Base-by-base conservation (phyloP, 352 stramenopile genomes). In the Phytopythium aichiense region DNA sequence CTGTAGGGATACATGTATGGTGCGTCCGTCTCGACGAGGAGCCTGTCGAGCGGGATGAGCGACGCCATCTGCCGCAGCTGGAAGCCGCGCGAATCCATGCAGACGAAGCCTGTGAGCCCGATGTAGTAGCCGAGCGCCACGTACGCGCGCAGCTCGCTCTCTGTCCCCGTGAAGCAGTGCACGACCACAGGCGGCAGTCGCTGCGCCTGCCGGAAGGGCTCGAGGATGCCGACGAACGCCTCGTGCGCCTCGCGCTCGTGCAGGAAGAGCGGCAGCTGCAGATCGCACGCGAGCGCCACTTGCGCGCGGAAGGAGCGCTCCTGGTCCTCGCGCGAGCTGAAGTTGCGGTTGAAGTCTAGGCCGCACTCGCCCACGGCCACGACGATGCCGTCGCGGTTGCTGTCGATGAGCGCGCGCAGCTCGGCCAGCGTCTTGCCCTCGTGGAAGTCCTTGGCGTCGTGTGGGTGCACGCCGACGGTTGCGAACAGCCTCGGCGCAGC, bases 261-360 rank as follows among this genome's bases (percentile, higher is more conserved):
- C 49, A 99, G 72, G 77, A 99, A 99, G 5, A 98, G 71, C 22
- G 96, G 96, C 64, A 98, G 60, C 45, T 87, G 62, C 8, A 89
- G 73, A 59, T 91, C 71, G 42, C 81, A 87, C 9, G 81, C 79
- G 23, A 99, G 77, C 59, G 91, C 74, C 28, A 99, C 76, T 61
- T 99, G 96, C 0, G 75, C 67, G 40, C 81, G 63, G 42, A 99
- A 97, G 9, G 88, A 88, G 12, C 83, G 67, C 54, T 92, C 57
- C 67, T 99, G 95, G 37, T 82, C 79, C 46, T 98, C 89, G 48
- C 92, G 92, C 15, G 79, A 69, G 60, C 84, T 97, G 79, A 98
- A 99, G 59, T 98, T 76, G 35, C 95, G 87, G 76, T 98, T 97
- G 66, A 98, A 99, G 72, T 99, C 95, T 18, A 99, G 75, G 45